These are phyloP conservation scores for Pythium utonaiense DNA, from an alignment of 352 stramenopile genomes.

Conservation along the genomic window DNA sequence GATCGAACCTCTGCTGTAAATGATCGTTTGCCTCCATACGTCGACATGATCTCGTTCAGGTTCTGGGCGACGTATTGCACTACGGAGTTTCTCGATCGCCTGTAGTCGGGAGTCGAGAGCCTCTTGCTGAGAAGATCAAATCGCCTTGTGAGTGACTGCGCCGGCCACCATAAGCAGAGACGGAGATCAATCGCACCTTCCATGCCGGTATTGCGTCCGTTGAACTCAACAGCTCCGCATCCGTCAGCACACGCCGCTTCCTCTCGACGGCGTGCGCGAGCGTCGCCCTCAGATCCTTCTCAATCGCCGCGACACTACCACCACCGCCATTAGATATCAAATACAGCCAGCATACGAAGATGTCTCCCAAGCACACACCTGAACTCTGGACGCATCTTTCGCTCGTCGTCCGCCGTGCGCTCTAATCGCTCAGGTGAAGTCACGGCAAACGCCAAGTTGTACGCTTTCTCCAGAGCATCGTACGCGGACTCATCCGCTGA, in stretches of 20 bases:
- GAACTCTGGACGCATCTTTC: neutral
- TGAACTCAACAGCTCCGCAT: conserved; percentile 4
- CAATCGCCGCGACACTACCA: neutral
- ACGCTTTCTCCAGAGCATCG: conserved; percentile 58
- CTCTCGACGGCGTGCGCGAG: neutral
- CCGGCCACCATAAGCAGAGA: neutral
- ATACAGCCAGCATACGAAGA: neutral
- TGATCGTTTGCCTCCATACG: neutral
- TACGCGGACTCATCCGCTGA: conserved; percentile 32
- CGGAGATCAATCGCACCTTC: conserved; percentile 8
- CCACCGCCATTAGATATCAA: neutral
- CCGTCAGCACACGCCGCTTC: neutral
- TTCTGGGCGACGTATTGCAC: neutral
- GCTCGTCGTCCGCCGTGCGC: neutral
- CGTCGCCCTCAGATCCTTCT: neutral
- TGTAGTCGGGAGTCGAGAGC: neutral
- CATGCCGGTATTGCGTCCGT: neutral
- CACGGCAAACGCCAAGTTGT: conserved; percentile 45
- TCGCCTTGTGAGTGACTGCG: neutral
- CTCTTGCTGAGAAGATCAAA: neutral
- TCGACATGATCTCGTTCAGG: neutral
- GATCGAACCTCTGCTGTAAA: conserved; percentile 4
- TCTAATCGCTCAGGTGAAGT: conserved; percentile 16
- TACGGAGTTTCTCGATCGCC: conserved; percentile 11
- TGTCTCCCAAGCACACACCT: neutral